Evolutionary conservation across 805 yeast genomes (phyloP), one percentile per base, ranked within the genome.

Genomic region (Saturnispora quitensis): DNA sequence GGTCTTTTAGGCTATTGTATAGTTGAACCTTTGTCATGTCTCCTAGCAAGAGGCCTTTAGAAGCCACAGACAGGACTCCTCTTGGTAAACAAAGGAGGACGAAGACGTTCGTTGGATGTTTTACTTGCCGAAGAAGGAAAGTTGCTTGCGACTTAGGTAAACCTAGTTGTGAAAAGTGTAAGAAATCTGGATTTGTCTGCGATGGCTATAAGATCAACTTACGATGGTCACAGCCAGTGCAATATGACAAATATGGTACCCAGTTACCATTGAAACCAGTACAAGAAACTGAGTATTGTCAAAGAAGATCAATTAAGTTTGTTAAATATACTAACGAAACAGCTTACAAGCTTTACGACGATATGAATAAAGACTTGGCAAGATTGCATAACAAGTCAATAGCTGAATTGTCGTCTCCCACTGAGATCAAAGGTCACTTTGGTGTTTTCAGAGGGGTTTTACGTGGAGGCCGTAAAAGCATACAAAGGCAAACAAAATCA

Each of bases 21-120:
- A 25, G 28, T 25, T 25, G 28, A 25, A 25, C 5, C 9, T 25
- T 6, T 18, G 24, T 10, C 24, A 38, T 38, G 42, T 38, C 42
- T 38, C 17, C 42, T 38, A 38, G 42, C 42, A 38, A 38, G 13
- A 38, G 42, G 22, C 24, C 22, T 10, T 38, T 20, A 18, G 22
- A 5, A 18, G 42, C 20, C 20, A 3, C 6, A 9, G 42, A 18
- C 9, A 15, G 25, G 18, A 40, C 5, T 20, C 3, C 20, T 24
- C 10, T 28, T 22, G 25, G 22, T 8, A 50, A 50, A 25, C 49
- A 33, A 17, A 72, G 67, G 55, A 68, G 82, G 53, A 76, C 78
- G 8, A 89, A 89, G 62, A 82, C 93, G 0, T 89, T 87, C 62
- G 81, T 86, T 0, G 97, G 96, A 1, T 89, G 97, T 63, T 87